Conservation (phyloP, 163 green algal genomes). For the Chlorella variabilis region DNA sequence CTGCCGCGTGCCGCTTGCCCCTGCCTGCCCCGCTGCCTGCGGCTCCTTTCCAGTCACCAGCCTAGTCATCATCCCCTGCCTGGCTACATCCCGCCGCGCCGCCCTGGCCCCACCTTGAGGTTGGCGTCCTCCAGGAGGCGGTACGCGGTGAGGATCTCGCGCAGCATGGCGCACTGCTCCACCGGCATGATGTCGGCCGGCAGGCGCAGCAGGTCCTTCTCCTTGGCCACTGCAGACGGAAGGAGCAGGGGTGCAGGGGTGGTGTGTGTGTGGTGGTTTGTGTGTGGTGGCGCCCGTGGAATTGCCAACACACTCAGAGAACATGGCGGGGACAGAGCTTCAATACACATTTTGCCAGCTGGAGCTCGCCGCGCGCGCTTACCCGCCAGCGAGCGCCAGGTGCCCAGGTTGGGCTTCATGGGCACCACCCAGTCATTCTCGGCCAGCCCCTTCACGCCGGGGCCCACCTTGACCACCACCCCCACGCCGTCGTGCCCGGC, state of each 20-base stretch:
- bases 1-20: too few species aligned
- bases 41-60: too few species aligned
- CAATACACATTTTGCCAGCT: neutral
- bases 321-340: too few species aligned
- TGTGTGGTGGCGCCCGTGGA: too few species aligned
- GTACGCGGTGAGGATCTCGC: conserved; percentile 76
- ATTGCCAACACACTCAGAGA: too few species aligned
- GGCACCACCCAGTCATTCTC: conserved; percentile 90
- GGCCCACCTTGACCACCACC: conserved; percentile 79
- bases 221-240: conserved; percentile 59
- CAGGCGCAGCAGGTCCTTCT: conserved; percentile 74
- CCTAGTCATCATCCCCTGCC: too few species aligned
- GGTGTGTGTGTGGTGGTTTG: too few species aligned
- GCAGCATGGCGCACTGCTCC: conserved; percentile 65
- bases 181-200: conserved; percentile 62
- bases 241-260: neutral
- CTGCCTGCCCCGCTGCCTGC: too few species aligned
- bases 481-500: conserved; percentile 83
- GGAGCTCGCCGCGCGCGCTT: neutral
- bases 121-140: conserved; percentile 78
- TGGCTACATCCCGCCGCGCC: neutral
- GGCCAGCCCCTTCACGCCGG: conserved; percentile 79
- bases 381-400: conserved; percentile 70
- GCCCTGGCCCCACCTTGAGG: conserved; percentile 61
- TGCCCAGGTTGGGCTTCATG: conserved; percentile 70